Conservation (phyloP, 345 rosid genomes). For the Streptanthus diversifolius region DNA sequence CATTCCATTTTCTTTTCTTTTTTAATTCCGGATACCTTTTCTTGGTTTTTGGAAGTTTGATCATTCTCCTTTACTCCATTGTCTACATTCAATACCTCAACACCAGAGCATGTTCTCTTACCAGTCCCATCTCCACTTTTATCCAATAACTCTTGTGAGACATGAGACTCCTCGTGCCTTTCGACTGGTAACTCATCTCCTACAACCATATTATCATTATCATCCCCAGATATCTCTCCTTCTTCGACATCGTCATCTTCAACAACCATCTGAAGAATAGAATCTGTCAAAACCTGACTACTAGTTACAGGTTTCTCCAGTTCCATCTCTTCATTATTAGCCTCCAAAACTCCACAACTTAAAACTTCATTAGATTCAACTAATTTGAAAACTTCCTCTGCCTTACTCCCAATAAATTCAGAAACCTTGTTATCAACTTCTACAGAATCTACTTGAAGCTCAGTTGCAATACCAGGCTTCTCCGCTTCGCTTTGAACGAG, state of each 20-base stretch:
- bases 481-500: conserved; percentile 17
- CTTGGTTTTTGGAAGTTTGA: conserved; percentile 30
- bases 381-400: conserved; percentile 18
- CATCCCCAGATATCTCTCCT: conserved; percentile 54
- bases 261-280: conserved; percentile 28
- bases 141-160: conserved; percentile 23
- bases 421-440: conserved; percentile 11
- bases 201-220: conserved; percentile 28
- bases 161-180: conserved; percentile 33
- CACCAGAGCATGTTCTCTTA: conserved; percentile 18
- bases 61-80: conserved; percentile 21
- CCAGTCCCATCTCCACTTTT: conserved; percentile 15
- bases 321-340: conserved; percentile 37
- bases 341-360: conserved; percentile 25
- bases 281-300: conserved; percentile 13
- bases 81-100: conserved; percentile 22
- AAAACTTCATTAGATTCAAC: conserved; percentile 19
- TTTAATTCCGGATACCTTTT: conserved; percentile 33
- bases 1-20: background rate
- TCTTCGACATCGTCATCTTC: conserved; percentile 52
- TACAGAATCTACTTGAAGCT: conserved; percentile 27
- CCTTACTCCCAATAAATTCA: conserved; percentile 8
- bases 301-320: conserved; percentile 26
- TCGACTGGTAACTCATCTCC: conserved; percentile 30
- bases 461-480: conserved; percentile 16